phyloP scores from a whole-genome alignment of 2,329 filamentous ascomycete genomes.

The Alternaria sp. region DNA sequence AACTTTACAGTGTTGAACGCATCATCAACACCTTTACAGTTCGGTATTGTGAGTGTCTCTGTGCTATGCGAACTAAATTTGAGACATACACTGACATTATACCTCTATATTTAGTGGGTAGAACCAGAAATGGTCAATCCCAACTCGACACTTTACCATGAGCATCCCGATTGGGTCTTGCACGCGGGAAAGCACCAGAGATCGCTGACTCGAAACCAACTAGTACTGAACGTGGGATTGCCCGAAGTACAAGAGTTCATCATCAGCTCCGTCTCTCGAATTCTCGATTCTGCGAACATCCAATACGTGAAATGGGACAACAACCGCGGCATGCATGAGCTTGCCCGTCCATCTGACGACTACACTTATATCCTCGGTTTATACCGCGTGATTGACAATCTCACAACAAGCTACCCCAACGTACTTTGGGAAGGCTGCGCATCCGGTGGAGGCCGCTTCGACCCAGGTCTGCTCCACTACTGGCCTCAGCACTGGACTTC shows the following conservation, averaged over 20 bases:
- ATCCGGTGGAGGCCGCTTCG: conserved; percentile 71
- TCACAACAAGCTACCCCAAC: conserved; percentile 68
- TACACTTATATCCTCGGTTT: conserved; percentile 71
- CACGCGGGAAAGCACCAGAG: conserved; percentile 66
- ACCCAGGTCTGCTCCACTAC: conserved; percentile 69
- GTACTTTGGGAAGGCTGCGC: conserved; percentile 74
- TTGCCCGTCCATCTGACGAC: conserved; percentile 61
- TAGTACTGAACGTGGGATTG: conserved; percentile 69
- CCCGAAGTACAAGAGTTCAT: conserved; percentile 71
- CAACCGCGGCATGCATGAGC: conserved; percentile 71
- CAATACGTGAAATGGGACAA: conserved; percentile 75
- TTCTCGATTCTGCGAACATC: conserved; percentile 65
- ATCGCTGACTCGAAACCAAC: conserved; percentile 65
- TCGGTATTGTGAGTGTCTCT: conserved; percentile 58
- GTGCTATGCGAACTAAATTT: neutral
- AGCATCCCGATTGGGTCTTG: conserved; percentile 72
- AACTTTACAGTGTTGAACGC: conserved; percentile 58
- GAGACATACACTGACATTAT: neutral
- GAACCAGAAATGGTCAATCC: conserved; percentile 75
- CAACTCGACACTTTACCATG: conserved; percentile 67
- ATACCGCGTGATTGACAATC: conserved; percentile 68
- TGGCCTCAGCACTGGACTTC: conserved; percentile 73
- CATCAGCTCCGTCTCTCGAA: conserved; percentile 63
- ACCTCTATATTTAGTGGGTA: conserved; percentile 58
- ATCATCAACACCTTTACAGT: conserved; percentile 61